Evolutionary conservation across 352 stramenopile species (phyloP), one percentile per base, ranked within the genome.

Genomic region (Phytophthora pseudosyringae): DNA sequence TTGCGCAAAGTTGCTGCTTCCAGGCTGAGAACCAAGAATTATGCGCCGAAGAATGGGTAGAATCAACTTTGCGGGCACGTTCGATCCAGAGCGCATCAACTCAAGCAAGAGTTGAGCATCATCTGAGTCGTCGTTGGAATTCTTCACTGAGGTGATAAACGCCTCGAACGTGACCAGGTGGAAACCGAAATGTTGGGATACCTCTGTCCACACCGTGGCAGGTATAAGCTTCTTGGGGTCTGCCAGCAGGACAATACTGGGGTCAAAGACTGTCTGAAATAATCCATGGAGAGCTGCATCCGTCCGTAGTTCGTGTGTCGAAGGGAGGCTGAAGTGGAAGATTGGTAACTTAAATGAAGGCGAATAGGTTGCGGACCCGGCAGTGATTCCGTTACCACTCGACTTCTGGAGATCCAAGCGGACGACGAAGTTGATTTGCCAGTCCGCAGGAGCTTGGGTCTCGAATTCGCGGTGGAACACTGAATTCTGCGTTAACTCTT

Each of bases 241-340:
- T 40, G 43, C 52, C 5, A 82, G 9, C 1, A 80, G 35, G 12
- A 80, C 66, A 21, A 88, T 46, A 3, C 49, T 48, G 6, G 74
- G 71, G n/a, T 76, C 60, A 44, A 88, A 73, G 3, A 83, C 59
- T 4, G 28, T 12, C 6, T 55, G 36, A 31, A 84, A 80, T 16
- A 86, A 48, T 3, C 21, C 12, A 12, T 44, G 21, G n/a, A 78
- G 49, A 59, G 13, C 46, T 32, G 16, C 54, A 50, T 31, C 36
- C 1, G 44, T 49, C 25, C 3, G 41, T 1, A 51, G 12, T 1
- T 54, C 18, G 18, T 49, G 39, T 21, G 31, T 58, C 13, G 40
- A 41, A 18, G 50, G 31, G 12, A 74, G 25, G 10, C 1, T 38
- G 21, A 64, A 54, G 12, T 59, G 49, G 5, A 74, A 28, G 6